phyloP scores from a whole-genome alignment of 352 stramenopile genomes.

The Phytophthora tentaculata region DNA sequence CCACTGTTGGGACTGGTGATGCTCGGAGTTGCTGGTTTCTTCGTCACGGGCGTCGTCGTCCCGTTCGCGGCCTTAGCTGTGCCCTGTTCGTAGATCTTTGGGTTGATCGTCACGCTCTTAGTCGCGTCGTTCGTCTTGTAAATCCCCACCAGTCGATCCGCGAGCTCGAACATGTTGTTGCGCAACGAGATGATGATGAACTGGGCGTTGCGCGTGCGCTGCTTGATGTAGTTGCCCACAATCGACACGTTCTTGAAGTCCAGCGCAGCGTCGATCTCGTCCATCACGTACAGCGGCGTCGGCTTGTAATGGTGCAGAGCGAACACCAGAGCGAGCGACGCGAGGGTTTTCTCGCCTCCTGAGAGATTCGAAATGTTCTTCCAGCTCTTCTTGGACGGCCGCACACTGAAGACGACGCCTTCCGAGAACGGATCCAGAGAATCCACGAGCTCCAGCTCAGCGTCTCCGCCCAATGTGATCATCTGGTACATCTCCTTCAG shows the following conservation, averaged over 20 bases:
- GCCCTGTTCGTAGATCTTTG: conserved; percentile 83
- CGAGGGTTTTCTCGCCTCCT: conserved; percentile 99
- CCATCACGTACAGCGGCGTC: conserved; percentile 99
- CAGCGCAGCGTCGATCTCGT: conserved; percentile 93
- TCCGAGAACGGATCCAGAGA: conserved; percentile 99
- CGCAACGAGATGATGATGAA: conserved; percentile 99
- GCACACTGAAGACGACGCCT: conserved; percentile 99
- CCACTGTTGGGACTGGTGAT: conserved; percentile 34
- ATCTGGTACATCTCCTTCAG: conserved; percentile 99
- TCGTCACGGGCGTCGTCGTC: conserved; percentile 25
- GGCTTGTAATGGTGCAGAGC: conserved; percentile 99
- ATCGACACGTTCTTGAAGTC: conserved; percentile 99
- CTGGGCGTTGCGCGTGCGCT: conserved; percentile 98
- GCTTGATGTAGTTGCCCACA: conserved; percentile 99
- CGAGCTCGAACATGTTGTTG: conserved; percentile 99
- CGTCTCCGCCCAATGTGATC: conserved; percentile 97
- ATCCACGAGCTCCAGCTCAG: conserved; percentile 99
- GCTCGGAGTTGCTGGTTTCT: conserved; percentile 28
- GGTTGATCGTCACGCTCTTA: conserved; percentile 99
- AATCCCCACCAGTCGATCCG: conserved; percentile 98
- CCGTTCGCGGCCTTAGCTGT: conserved; percentile 21
- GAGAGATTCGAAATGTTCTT: conserved; percentile 99
- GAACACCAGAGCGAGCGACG: conserved; percentile 99
- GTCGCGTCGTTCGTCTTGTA: conserved; percentile 99
- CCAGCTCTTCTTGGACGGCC: conserved; percentile 99